phyloP scores from a whole-genome alignment of 1,139 yeast species.

The Pneumocystis wakefieldiae region DNA sequence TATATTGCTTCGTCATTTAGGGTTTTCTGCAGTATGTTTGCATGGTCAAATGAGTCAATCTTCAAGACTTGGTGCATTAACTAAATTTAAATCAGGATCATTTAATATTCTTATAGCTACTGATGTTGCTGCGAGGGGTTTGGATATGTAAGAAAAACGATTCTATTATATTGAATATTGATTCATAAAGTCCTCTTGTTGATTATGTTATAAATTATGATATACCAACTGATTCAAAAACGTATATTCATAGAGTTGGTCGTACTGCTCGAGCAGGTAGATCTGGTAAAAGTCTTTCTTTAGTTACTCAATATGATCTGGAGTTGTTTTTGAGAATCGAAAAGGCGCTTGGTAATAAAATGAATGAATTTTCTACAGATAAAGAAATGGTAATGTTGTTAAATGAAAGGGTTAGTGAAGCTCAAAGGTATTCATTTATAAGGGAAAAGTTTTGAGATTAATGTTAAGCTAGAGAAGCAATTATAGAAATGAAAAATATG shows the following conservation, averaged over 20 bases:
- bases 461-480: conserved; percentile 48
- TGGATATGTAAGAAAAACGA: conserved; percentile 75
- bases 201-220: conserved; percentile 88
- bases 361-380: conserved; percentile 68
- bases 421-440: conserved; percentile 28
- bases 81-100: conserved; percentile 77
- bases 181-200: conserved; percentile 44
- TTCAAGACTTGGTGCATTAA: conserved; percentile 82
- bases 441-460: not conserved
- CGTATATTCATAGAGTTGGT: conserved; percentile 93
- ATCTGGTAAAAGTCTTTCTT: conserved; percentile 78
- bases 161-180: not conserved
- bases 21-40: conserved; percentile 79
- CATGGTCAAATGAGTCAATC: conserved; percentile 91
- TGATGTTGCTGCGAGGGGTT: conserved; percentile 95
- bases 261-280: conserved; percentile 98
- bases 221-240: conserved; percentile 95
- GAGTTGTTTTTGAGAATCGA: conserved; percentile 81
- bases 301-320: conserved; percentile 88
- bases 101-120: conserved; percentile 81
- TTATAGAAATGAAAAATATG: conserved; percentile 61
- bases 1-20: conserved; percentile 60
- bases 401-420: conserved; percentile 80
- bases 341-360: conserved; percentile 46
- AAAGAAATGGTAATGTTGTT: conserved; percentile 63